Conservation (phyloP, 345 rosid species). For the Eucalyptus microcorys region DNA sequence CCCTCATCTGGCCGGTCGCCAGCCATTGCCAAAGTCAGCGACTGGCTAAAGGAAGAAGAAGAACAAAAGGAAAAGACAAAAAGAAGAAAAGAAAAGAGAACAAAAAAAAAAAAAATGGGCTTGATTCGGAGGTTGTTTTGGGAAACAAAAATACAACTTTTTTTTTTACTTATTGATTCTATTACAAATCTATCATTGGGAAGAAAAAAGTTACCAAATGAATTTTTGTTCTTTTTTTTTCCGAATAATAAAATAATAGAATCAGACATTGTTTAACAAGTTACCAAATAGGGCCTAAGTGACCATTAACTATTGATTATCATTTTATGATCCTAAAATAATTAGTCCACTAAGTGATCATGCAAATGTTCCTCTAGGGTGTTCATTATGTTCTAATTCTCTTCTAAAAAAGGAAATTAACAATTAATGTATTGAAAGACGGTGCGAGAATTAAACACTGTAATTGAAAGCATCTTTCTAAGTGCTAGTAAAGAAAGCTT, state of each 20-base stretch:
- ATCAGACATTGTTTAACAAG: too few relatives aligned
- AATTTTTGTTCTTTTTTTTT: too few relatives aligned
- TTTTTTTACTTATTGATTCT: too few relatives aligned
- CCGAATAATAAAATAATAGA: rapidly evolving
- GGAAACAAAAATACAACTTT: too few relatives aligned
- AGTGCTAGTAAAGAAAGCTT: neutral
- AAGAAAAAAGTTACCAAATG: too few relatives aligned
- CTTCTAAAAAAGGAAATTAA: neutral
- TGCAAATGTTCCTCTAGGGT: neutral
- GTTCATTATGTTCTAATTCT: neutral
- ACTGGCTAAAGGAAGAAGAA: too few relatives aligned
- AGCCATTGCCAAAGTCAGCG: rapidly evolving
- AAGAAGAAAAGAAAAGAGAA: too few relatives aligned
- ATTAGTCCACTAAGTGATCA: neutral
- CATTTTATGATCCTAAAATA: neutral
- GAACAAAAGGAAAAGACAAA: rapidly evolving
- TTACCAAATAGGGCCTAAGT: too few relatives aligned
- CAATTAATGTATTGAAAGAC: neutral
- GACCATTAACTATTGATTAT: too few relatives aligned
- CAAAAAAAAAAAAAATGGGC: too few relatives aligned
- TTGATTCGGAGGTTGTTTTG: too few relatives aligned
- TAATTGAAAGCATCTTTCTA: neutral
- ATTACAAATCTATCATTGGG: too few relatives aligned
- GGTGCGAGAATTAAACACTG: neutral
- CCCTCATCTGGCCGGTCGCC: rapidly evolving